phyloP scores from a whole-genome alignment of 129 eudicot genomes.

The Pseudognaphalium luteoalbum region DNA sequence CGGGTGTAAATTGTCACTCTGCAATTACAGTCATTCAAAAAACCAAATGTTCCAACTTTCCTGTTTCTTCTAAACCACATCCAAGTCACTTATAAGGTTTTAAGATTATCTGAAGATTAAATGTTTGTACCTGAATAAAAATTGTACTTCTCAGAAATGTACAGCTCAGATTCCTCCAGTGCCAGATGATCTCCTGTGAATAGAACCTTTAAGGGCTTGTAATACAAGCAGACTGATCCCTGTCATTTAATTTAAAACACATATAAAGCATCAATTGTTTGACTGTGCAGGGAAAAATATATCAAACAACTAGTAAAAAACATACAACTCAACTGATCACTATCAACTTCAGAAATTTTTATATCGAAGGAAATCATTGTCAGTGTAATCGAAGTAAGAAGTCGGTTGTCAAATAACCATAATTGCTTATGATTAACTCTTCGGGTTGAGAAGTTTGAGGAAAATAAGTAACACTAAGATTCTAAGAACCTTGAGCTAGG shows the following conservation, averaged over 20 bases:
- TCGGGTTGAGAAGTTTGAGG: no score
- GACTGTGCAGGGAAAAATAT: neutral
- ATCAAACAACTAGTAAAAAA: constrained; percentile 1
- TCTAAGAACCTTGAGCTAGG: no score
- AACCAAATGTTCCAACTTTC: neutral
- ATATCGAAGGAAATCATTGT: no score
- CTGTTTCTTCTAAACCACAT: neutral
- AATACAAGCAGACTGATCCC: constrained; percentile 75
- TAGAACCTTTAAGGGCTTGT: constrained; percentile 61
- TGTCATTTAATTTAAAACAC: constrained; percentile 27
- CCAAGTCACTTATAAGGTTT: neutral
- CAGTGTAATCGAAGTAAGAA: neutral
- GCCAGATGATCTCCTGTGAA: constrained; percentile 72
- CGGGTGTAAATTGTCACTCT: neutral
- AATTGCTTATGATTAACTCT: no score
- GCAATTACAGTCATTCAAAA: neutral
- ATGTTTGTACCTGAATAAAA: constrained; percentile 53
- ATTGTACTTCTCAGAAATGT: constrained; percentile 49
- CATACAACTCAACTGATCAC: neutral
- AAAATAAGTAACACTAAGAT: no score
- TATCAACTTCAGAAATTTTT: neutral
- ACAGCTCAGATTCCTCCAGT: constrained; percentile 39
- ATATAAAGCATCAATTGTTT: neutral
- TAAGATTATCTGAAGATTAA: neutral
- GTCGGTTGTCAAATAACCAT: no score